Conservation (phyloP, 495 filamentous ascomycete species). For the Beverwykella pulmonaria region DNA sequence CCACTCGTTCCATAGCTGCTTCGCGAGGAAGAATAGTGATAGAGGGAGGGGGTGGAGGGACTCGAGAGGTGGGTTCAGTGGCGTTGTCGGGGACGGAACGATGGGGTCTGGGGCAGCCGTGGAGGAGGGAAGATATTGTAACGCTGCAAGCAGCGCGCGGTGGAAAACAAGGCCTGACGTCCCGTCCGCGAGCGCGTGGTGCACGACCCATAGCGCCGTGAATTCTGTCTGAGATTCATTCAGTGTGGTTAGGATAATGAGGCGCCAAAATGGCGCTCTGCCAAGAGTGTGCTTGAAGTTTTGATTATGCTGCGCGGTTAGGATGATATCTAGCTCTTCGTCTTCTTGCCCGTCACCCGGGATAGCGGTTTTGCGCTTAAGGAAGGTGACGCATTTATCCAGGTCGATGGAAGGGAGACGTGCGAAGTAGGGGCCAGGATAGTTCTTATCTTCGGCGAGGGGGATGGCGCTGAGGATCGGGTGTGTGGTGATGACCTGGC, state of each 20-base stretch:
- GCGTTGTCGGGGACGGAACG: background rate
- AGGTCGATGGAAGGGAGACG: conserved; percentile 52
- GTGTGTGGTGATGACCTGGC: conserved; percentile 48
- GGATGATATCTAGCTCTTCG: conserved; percentile 47
- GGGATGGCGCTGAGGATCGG: conserved; percentile 51
- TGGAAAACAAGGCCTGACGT: conserved; percentile 50
- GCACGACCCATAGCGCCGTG: conserved; percentile 34
- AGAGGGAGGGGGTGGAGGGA: conserved; percentile 37
- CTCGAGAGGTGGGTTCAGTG: conserved; percentile 26
- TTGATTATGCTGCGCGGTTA: conserved; percentile 48
- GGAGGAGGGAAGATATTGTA: conserved; percentile 30
- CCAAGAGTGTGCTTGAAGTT: conserved; percentile 37
- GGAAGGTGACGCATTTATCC: conserved; percentile 44
- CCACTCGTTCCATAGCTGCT: conserved; percentile 40
- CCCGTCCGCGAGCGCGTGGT: conserved; percentile 33
- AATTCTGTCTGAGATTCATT: background rate
- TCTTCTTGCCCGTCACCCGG: conserved; percentile 12
- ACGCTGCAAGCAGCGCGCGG: conserved; percentile 45
- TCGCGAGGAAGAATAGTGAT: conserved; percentile 38
- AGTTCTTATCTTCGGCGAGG: conserved; percentile 47
- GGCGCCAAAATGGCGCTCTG: conserved; percentile 48
- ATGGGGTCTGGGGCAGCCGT: background rate
- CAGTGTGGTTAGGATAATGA: conserved; percentile 42
- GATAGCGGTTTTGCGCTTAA: conserved; percentile 34
- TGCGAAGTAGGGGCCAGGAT: conserved; percentile 47